Evolutionary conservation across 306 rosid genomes (phyloP).

Genomic region (Carpinus fangiana): DNA sequence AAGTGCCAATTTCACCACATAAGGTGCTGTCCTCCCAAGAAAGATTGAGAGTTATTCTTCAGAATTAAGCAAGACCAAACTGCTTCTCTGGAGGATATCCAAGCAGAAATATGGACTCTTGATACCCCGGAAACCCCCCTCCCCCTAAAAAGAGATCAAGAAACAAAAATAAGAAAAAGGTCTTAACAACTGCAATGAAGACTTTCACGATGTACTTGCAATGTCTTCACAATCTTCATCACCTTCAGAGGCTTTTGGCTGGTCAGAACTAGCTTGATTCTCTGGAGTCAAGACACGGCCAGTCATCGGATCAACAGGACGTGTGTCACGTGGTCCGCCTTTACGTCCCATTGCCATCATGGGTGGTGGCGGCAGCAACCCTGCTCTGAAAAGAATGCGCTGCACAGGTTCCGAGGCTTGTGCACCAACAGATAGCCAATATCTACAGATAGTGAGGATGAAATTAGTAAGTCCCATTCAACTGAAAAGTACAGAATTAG

Average conservation of each 20-base stretch:
- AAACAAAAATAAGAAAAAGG: slow-evolving; percentile 2
- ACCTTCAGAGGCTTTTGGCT: neutral
- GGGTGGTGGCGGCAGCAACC: slow-evolving; percentile 83
- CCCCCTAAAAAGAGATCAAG: neutral
- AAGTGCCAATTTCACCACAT: neutral
- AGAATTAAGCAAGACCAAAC: neutral
- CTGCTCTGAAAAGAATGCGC: slow-evolving; percentile 78
- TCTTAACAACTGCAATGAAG: neutral
- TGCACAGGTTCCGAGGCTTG: slow-evolving; percentile 89
- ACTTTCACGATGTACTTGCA: neutral
- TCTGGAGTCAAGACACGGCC: slow-evolving; percentile 49
- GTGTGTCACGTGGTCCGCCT: slow-evolving; percentile 74
- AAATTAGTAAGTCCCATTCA: neutral
- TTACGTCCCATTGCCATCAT: slow-evolving; percentile 85
- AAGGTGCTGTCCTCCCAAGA: neutral
- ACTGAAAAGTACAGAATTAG: neutral
- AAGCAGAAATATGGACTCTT: neutral
- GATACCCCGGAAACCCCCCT: neutral
- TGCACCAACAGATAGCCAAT: slow-evolving; percentile 97
- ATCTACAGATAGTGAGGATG: slow-evolving; percentile 42
- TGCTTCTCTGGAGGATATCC: neutral
- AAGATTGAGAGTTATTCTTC: neutral
- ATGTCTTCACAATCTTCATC: neutral
- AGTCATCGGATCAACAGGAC: slow-evolving; percentile 65
- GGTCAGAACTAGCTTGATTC: slow-evolving; percentile 37